These are phyloP conservation scores for Nannochloropsis oceanica DNA, from an alignment of 108 stramenopile species.

Conservation along the genomic window DNA sequence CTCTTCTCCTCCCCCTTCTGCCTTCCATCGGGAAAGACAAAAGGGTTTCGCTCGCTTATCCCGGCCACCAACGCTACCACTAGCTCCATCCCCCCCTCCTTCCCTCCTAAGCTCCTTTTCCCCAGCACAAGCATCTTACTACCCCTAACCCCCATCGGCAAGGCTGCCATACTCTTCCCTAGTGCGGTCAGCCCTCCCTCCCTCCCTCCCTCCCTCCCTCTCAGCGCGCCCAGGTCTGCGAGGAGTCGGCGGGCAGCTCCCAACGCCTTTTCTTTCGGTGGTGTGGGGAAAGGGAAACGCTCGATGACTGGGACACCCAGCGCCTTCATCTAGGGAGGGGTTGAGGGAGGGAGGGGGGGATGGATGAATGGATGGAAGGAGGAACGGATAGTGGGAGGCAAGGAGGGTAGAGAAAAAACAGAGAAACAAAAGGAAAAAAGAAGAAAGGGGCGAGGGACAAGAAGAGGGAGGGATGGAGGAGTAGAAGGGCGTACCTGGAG, in stretches of 20 bases:
- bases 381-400: neutral
- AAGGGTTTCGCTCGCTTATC: no score
- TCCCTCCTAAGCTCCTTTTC: no score
- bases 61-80: no score
- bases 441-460: neutral
- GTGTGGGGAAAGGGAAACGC: constrained; percentile 29
- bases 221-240: neutral
- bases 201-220: neutral
- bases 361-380: neutral
- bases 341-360: neutral
- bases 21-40: neutral
- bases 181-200: neutral
- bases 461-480: neutral
- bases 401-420: neutral
- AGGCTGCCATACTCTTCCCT: no score
- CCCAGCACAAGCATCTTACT: no score
- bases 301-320: constrained; percentile 13
- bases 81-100: no score
- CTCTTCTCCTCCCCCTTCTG: neutral
- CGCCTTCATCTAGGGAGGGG: constrained; percentile 22
- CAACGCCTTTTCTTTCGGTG: constrained; percentile 2
- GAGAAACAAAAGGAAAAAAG: neutral
- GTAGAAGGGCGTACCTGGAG: constrained; percentile 4
- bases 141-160: no score
- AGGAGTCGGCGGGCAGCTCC: neutral